Evolutionary conservation across 768 basidiomycete genomes (phyloP).

Genomic region (Dictyophora rubrovolvata): DNA sequence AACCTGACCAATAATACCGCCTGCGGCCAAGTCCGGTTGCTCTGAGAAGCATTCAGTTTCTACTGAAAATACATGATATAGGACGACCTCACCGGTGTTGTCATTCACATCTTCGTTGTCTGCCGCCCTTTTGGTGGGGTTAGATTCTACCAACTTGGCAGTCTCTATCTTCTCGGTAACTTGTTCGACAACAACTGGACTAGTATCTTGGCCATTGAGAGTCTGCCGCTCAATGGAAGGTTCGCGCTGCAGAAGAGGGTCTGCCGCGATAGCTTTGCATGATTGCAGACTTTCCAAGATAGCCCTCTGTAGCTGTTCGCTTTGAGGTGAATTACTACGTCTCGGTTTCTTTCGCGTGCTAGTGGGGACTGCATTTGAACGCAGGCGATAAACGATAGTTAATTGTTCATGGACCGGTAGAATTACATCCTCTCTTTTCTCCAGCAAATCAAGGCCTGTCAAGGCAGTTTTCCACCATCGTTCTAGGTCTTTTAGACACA

Average conservation of each 20-base stretch:
- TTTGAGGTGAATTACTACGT: slow-evolving; percentile 1
- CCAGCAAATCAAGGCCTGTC: slow-evolving; percentile 16
- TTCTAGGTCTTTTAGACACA: slow-evolving; percentile 23
- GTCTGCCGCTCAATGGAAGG: too few relatives aligned
- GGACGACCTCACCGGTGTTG: too few relatives aligned
- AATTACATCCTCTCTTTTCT: slow-evolving; percentile 7
- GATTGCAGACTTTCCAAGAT: neutral
- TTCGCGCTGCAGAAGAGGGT: neutral
- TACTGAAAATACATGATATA: too few relatives aligned
- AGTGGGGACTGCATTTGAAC: neutral
- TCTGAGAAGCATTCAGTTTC: too few relatives aligned
- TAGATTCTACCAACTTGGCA: too few relatives aligned
- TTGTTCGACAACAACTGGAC: too few relatives aligned
- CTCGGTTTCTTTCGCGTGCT: neutral
- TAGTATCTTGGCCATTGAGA: too few relatives aligned
- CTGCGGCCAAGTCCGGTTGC: neutral
- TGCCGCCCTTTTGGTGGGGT: too few relatives aligned
- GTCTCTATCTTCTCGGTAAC: too few relatives aligned
- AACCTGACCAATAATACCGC: slow-evolving; percentile 54
- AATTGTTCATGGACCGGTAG: slow-evolving; percentile 29
- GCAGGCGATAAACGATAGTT: slow-evolving; percentile 40
- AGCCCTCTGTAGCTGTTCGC: neutral
- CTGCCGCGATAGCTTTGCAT: neutral
- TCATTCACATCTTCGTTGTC: too few relatives aligned
- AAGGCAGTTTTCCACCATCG: slow-evolving; percentile 23